Percentiles rank a stretch among this genome's conserved stretches.
These are phyloP conservation scores for Coemansia interrupta DNA, from an alignment of 192 early-diverging fungal species.

Conservation along the genomic window DNA sequence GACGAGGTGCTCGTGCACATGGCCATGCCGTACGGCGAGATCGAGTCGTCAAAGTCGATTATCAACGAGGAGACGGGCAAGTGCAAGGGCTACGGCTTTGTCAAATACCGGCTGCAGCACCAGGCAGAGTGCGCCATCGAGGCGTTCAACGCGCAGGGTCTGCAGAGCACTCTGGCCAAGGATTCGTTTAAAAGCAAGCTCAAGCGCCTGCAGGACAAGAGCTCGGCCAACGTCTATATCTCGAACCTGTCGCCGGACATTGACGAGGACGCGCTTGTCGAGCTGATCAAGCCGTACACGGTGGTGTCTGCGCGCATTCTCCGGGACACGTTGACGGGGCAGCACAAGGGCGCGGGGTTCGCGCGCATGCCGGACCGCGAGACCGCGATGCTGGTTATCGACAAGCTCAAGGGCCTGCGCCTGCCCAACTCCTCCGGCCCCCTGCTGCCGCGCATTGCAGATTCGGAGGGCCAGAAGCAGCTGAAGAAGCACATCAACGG, in stretches of 20 bases:
- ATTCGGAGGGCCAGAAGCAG: slow-evolving; percentile 73
- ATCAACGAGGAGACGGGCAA: slow-evolving; percentile 72
- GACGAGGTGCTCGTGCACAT: slow-evolving; percentile 66
- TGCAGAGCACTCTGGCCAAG: slow-evolving; percentile 73
- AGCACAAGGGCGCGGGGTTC: slow-evolving; percentile 78
- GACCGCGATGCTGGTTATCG: slow-evolving; percentile 64
- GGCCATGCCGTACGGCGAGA: slow-evolving; percentile 64
- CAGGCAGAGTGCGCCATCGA: slow-evolving; percentile 67
- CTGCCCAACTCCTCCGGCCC: slow-evolving; percentile 62
- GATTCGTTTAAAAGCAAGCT: slow-evolving; percentile 71
- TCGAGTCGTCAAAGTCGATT: slow-evolving; percentile 81
- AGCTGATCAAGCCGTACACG: slow-evolving; percentile 61
- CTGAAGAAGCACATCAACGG: slow-evolving; percentile 63
- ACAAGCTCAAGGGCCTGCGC: slow-evolving; percentile 59
- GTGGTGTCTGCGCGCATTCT: slow-evolving; percentile 76
- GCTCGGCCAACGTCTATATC: slow-evolving; percentile 78
- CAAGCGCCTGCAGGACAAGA: slow-evolving; percentile 68
- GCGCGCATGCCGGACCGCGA: slow-evolving; percentile 66
- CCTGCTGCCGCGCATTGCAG: slow-evolving; percentile 75
- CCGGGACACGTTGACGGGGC: slow-evolving; percentile 60
- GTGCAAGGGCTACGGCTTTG: slow-evolving; percentile 89
- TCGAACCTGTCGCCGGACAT: slow-evolving; percentile 76
- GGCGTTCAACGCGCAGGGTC: slow-evolving; percentile 62
- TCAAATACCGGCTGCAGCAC: slow-evolving; percentile 71
- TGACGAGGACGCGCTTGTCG: slow-evolving; percentile 63